phyloP scores from a whole-genome alignment of 164 flowering plant genomes.

The Euptelea pleiosperma region DNA sequence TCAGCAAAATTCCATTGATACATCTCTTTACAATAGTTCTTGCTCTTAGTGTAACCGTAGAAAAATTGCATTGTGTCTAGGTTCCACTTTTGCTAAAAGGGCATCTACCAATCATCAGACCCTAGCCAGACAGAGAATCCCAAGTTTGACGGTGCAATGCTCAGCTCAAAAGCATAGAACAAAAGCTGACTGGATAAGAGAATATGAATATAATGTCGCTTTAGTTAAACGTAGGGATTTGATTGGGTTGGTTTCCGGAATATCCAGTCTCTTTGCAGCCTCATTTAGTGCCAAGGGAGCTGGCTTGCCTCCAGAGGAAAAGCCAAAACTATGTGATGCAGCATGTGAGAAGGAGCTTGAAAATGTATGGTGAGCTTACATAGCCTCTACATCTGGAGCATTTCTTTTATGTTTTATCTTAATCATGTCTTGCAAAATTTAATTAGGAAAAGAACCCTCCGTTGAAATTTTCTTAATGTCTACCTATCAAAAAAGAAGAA shows the following conservation, averaged over 20 bases:
- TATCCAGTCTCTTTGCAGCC: conserved; percentile 30
- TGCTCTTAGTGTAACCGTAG: conserved; percentile 1
- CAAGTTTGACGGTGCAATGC: conserved; percentile 21
- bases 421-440: neutral
- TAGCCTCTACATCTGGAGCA: conserved; percentile 16
- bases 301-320: conserved; percentile 87
- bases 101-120: conserved; percentile 15
- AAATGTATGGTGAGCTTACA: conserved; percentile 98
- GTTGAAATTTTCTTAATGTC: too few species aligned
- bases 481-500: too few species aligned
- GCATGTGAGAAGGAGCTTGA: conserved; percentile 89
- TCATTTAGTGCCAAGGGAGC: conserved; percentile 52
- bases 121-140: conserved; percentile 15
- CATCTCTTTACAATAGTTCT: neutral
- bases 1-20: neutral
- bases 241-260: conserved; percentile 42
- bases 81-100: conserved; percentile 17
- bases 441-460: neutral
- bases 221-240: conserved; percentile 46
- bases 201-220: conserved; percentile 7
- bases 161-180: conserved; percentile 16
- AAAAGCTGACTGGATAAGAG: conserved; percentile 16
- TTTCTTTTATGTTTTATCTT: neutral
- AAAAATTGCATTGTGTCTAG: conserved; percentile 11
- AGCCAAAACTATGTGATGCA: conserved; percentile 75